Base-by-base conservation (phyloP, 768 basidiomycete genomes). In the Mycena sanguinolenta region DNA sequence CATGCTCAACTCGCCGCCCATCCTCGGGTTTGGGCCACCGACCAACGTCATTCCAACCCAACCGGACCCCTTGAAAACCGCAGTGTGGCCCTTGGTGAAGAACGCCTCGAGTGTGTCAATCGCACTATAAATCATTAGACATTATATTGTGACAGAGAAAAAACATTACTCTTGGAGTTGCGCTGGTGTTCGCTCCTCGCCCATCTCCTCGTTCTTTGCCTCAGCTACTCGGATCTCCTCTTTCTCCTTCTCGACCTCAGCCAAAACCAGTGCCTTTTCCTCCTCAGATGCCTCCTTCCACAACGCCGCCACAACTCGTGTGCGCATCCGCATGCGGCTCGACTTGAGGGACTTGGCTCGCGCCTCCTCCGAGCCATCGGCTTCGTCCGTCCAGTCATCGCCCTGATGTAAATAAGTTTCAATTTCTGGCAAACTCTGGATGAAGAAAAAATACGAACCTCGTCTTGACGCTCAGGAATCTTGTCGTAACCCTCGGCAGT, bases 11-110 rank as follows among this genome's bases (percentile, higher is more conserved):
- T 57, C 44, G 13, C 60, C 59, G 3, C 27, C 34, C 42, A 61
- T 7, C 14, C 67, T 28, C 17, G 67, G 67, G 17, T 68, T 68
- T 0, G 60, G 42, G 0, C 67, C 67, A 5, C 67, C 67, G 3
- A 30, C 12, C 4, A 68, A 21, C 14, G 42, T 49, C 52, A 68
- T 49, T 6, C 59, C 60, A 4, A 62, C 59, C 67, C 67, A 62
- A 1, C 42, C 34, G 0, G 60, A 2, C 5, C 14, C 19, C 3
- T 39, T 39, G 53, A 14, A 57, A 0, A 21, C 44, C 6, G 44
- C 53, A 27, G 27, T 49, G 42, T 62, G 67, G 10, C 57, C 59
- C 3, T 55, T 39, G n/a, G 32, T 19, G 28, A 32, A 60, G 2
- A 67, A 50, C 21, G 5, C 9, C 3, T 62, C 46, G 19, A 46